Percentiles rank a stretch among this genome's conserved stretches.
These are phyloP conservation scores for Mesembryanthemum crystallinum DNA, from an alignment of 148 eudicot species.

Conservation along the genomic window DNA sequence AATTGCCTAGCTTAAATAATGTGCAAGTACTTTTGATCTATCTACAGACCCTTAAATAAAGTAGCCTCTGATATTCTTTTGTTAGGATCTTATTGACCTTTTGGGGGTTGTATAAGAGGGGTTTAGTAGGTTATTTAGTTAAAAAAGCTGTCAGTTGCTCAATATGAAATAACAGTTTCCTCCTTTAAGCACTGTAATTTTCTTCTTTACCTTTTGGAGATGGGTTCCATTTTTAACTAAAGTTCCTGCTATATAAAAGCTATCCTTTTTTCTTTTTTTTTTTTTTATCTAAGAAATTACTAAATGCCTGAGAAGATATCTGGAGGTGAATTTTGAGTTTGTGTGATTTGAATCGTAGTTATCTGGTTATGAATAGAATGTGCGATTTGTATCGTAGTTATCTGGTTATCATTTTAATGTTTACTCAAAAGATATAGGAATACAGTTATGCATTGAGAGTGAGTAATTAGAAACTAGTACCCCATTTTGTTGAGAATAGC, in stretches of 20 bases:
- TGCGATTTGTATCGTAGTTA: too few relatives aligned
- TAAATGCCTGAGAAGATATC: not conserved
- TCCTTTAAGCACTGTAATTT: not conserved
- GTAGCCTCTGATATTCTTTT: not conserved
- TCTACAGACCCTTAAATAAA: not conserved
- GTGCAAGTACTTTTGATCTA: slow-evolving; percentile 5
- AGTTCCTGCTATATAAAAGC: not conserved
- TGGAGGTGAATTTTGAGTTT: not conserved
- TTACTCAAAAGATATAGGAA: not conserved
- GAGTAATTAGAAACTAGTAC: not conserved
- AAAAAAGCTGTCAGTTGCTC: slow-evolving; percentile 10
- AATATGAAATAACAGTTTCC: not conserved
- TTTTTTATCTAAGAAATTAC: not conserved
- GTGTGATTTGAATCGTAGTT: not conserved
- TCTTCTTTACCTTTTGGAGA: not conserved
- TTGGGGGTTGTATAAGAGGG: not conserved
- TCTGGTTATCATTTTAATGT: not conserved
- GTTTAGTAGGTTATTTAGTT: not conserved
- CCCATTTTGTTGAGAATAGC: not conserved
- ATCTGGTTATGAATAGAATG: not conserved
- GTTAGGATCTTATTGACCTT: not conserved
- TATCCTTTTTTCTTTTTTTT: too few relatives aligned
- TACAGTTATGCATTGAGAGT: not conserved
- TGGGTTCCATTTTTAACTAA: not conserved
- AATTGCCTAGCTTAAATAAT: not conserved